Percentiles rank a stretch among this genome's conserved stretches.
phyloP scores from a whole-genome alignment of 345 rosid species.

The Psidium guajava region DNA sequence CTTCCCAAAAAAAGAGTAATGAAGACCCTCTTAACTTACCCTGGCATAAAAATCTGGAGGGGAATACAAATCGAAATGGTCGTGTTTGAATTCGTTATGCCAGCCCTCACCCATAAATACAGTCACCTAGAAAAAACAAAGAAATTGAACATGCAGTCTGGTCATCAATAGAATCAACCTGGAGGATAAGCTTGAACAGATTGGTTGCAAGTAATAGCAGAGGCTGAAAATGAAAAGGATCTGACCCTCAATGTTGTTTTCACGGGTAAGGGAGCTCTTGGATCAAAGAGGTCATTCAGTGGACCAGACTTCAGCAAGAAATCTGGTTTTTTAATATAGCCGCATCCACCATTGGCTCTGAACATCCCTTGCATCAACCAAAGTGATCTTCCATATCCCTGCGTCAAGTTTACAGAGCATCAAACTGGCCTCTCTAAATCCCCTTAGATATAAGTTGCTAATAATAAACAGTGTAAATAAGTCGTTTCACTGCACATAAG shows the following conservation, averaged over 20 bases:
- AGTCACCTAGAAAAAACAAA: constrained; percentile 35
- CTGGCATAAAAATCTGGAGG: constrained; percentile 81
- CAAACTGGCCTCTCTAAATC: neutral
- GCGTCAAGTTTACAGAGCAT: constrained; percentile 3
- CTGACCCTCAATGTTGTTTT: constrained; percentile 60
- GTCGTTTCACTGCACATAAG: neutral
- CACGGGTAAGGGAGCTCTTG: constrained; percentile 30
- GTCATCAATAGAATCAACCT: neutral
- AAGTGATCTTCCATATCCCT: constrained; percentile 82
- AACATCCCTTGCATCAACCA: constrained; percentile 97
- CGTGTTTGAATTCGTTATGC: constrained; percentile 52
- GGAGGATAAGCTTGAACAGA: neutral
- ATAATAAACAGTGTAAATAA: neutral
- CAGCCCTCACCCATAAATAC: constrained; percentile 94
- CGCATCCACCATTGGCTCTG: constrained; percentile 87
- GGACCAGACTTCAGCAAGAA: constrained; percentile 32
- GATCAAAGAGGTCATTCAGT: constrained; percentile 46
- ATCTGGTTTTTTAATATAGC: constrained; percentile 76
- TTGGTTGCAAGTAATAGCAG: neutral
- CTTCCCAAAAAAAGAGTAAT: neutral
- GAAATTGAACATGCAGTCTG: neutral
- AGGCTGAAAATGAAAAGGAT: neutral
- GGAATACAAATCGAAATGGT: constrained; percentile 73
- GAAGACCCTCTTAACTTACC: constrained; percentile 27
- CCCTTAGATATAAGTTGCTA: neutral